Evolutionary conservation across 1,139 yeast species (phyloP), one percentile per base, ranked within the genome.

Genomic region (Hemisphaericaspora xylofermentans): DNA sequence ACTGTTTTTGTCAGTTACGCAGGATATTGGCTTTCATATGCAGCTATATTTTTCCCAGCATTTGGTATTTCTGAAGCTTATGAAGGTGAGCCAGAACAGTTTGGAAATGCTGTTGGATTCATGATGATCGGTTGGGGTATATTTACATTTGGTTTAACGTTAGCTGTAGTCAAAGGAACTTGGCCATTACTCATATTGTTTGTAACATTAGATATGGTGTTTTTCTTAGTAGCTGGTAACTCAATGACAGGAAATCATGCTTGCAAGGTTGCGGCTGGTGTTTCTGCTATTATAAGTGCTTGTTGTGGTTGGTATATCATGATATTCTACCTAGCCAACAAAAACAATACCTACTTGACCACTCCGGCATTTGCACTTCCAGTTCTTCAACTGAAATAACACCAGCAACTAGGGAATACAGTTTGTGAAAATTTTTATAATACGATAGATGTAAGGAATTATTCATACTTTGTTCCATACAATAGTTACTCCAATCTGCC

Each of bases 181-280:
- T 24, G 27, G 27, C 27, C 27, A 24, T 24, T 24, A 12, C 27
- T 24, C 10, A 9, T n/a, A 24, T 24, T 24, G 12, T 24, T 24
- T 24, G 27, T 24, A 12, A 24, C 27, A 52, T 73, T 71, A 58
- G 58, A 57, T 54, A 53, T 74, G 43, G 78, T 78, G 41, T 76
- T 78, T 49, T 51, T 79, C 35, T 57, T 79, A 41, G 66, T 82
- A 51, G 68, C 78, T n/a, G 74, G 76, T 40, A 84, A 78, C 18
- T 68, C 66, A 38, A 76, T 80, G 51, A 61, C 70, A 12, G 70
- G 68, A 2, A 64, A 65, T 12, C 68, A 64, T n/a, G 62, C 70
- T 6, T 61, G 63, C 37, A 74, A 74, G 51, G 10, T 24, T 6
- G 85, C 85, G 10, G 87, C 84, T 46, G 88, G 88, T 31, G 80